These are phyloP conservation scores for Priceomyces melissophilus DNA, from an alignment of 805 yeast species.

Conservation along the genomic window DNA sequence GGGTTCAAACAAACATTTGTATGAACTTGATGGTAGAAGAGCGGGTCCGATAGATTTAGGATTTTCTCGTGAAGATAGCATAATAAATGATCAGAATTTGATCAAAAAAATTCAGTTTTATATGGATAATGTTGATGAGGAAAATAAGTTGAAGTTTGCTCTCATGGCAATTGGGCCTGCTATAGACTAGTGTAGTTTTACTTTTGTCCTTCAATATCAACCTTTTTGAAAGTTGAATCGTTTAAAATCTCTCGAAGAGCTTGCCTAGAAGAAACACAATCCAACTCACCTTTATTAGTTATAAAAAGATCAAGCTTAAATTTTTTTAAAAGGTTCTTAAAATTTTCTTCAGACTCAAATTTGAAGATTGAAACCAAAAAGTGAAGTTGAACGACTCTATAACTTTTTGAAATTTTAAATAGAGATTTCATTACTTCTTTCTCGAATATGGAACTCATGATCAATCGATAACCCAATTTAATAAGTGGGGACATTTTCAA, in stretches of 20 bases:
- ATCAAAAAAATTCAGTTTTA: slow-evolving; percentile 60
- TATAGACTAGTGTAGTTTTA: slow-evolving; percentile 33
- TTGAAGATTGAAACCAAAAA: slow-evolving; percentile 37
- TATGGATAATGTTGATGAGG: slow-evolving; percentile 59
- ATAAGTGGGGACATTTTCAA: slow-evolving; percentile 10
- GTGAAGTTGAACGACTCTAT: slow-evolving; percentile 41
- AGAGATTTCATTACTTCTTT: slow-evolving; percentile 59
- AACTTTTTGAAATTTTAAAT: slow-evolving; percentile 53
- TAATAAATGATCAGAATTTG: slow-evolving; percentile 52
- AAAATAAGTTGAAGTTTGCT: slow-evolving; percentile 62
- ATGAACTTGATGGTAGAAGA: slow-evolving; percentile 88
- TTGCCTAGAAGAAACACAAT: slow-evolving; percentile 31
- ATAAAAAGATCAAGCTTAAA: slow-evolving; percentile 33
- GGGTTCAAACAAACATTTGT: slow-evolving; percentile 53
- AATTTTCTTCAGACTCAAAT: slow-evolving; percentile 34
- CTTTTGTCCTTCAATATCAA: slow-evolving; percentile 90
- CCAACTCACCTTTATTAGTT: slow-evolving; percentile 20
- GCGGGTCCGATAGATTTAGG: slow-evolving; percentile 69
- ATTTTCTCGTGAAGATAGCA: slow-evolving; percentile 39
- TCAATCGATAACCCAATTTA: slow-evolving; percentile 19
- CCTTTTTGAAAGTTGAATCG: slow-evolving; percentile 45
- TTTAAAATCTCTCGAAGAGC: slow-evolving; percentile 33
- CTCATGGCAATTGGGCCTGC: slow-evolving; percentile 74
- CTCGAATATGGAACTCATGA: slow-evolving; percentile 45
- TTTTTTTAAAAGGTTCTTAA: slow-evolving; percentile 37